Conservation (phyloP, 2,329 filamentous ascomycete genomes). For the Esteya vermicola region DNA sequence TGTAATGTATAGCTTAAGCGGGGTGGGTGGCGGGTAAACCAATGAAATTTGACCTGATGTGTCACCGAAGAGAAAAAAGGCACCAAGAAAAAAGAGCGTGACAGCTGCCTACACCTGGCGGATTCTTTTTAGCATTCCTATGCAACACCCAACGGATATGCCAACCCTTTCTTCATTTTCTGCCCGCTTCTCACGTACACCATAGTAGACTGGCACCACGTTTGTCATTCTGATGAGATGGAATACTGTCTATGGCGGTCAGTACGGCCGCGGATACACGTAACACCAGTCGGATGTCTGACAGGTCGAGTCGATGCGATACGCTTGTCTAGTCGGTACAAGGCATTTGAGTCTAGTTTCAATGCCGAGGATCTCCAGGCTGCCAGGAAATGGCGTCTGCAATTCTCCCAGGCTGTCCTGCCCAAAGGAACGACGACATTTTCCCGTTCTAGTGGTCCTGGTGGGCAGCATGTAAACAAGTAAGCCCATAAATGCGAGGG, state of each 20-base stretch:
- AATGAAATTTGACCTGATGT: neutral
- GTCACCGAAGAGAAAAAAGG: neutral
- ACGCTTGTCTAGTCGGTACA: conserved; percentile 19
- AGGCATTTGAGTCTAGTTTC: conserved; percentile 33
- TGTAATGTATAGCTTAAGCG: neutral
- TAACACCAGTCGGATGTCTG: no score
- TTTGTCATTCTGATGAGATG: no score
- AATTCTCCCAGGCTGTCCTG: conserved; percentile 27
- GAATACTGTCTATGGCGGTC: no score
- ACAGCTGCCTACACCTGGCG: neutral
- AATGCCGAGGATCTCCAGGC: conserved; percentile 35
- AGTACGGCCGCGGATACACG: no score
- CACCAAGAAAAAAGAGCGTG: neutral
- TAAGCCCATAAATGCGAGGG: conserved; percentile 13
- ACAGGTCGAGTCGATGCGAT: neutral
- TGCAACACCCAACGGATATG: neutral
- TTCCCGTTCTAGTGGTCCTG: conserved; percentile 45
- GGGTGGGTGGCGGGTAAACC: neutral
- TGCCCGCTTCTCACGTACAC: neutral
- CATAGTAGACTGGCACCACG: no score
- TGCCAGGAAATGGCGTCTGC: conserved; percentile 35
- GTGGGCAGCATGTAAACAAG: conserved; percentile 51
- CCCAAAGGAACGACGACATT: conserved; percentile 38
- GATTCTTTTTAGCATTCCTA: no score
- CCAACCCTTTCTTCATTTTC: neutral